A percentile compares a stretch with the other conserved stretches of the same genome.
Conservation (phyloP, 1,139 yeast species). For the Saccharomyces hybrid region DNA sequence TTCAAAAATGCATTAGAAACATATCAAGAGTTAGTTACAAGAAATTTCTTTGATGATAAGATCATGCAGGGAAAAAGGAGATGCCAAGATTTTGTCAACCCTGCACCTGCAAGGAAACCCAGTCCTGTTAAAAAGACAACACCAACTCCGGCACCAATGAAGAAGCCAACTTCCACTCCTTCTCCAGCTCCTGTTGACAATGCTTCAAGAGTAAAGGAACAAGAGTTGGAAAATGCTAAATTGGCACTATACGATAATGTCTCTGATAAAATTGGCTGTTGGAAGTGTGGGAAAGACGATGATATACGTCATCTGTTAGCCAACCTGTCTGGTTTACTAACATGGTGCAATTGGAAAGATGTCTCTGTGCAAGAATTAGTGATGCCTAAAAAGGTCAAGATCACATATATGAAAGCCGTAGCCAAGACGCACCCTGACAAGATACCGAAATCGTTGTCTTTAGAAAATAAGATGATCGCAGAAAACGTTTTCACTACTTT, state of each 20-base stretch:
- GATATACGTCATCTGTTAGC: constrained; percentile 69
- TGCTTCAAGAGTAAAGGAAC: constrained; percentile 15
- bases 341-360: constrained; percentile 60
- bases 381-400: constrained; percentile 83
- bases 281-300: constrained; percentile 75
- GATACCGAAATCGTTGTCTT: constrained; percentile 42
- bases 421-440: constrained; percentile 94
- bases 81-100: constrained; percentile 49
- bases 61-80: constrained; percentile 78
- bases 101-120: background rate
- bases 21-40: constrained; percentile 55
- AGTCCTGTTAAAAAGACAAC: constrained; percentile 20
- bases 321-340: constrained; percentile 54
- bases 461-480: constrained; percentile 77
- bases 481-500: constrained; percentile 77
- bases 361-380: constrained; percentile 68
- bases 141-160: constrained; percentile 20
- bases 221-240: constrained; percentile 47
- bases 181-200: background rate
- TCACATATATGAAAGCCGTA: constrained; percentile 85
- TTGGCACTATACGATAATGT: constrained; percentile 55
- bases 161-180: constrained; percentile 2
- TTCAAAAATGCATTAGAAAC: constrained; percentile 53
- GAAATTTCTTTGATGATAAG: constrained; percentile 57
- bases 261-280: constrained; percentile 43